Conservation (phyloP, 208 protist species). For the Crithidia expoeki region DNA sequence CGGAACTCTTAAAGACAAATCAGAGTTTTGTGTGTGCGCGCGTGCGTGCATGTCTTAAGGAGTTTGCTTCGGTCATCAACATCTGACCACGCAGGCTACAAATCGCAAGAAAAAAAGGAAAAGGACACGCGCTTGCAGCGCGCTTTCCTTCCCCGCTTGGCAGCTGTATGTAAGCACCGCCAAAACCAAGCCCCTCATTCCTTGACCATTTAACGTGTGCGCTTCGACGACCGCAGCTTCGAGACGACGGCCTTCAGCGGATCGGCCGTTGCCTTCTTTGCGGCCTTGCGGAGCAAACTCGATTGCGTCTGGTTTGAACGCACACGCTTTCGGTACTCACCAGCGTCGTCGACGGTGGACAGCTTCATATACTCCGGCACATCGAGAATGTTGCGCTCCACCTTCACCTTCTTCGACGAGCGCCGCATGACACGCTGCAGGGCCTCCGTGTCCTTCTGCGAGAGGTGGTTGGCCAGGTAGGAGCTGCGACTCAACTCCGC, state of each 20-base stretch:
- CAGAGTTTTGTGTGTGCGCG: neutral
- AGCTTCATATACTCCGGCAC: conserved; percentile 91
- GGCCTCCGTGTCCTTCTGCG: conserved; percentile 88
- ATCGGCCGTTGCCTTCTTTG: conserved; percentile 41
- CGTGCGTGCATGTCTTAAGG: conserved; percentile 6
- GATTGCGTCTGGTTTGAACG: conserved; percentile 56
- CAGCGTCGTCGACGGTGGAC: conserved; percentile 60
- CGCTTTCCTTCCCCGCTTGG: too few relatives aligned
- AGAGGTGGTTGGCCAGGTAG: conserved; percentile 90
- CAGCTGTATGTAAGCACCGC: too few relatives aligned
- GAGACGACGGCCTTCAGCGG: conserved; percentile 70
- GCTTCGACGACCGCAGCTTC: conserved; percentile 53
- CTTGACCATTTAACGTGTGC: neutral
- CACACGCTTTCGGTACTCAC: conserved; percentile 81
- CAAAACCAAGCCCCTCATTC: too few relatives aligned
- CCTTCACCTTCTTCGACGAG: conserved; percentile 76
- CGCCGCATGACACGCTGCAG: conserved; percentile 80
- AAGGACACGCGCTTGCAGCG: neutral
- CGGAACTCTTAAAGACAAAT: neutral
- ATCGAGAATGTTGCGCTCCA: conserved; percentile 88
- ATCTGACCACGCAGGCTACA: too few relatives aligned
- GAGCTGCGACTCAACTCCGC: conserved; percentile 90
- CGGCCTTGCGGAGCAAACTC: conserved; percentile 34
- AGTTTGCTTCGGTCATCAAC: too few relatives aligned
- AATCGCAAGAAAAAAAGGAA: too few relatives aligned